Evolutionary conservation across 2,329 filamentous ascomycete species (phyloP).

Genomic region (Xylariaceae sp.): DNA sequence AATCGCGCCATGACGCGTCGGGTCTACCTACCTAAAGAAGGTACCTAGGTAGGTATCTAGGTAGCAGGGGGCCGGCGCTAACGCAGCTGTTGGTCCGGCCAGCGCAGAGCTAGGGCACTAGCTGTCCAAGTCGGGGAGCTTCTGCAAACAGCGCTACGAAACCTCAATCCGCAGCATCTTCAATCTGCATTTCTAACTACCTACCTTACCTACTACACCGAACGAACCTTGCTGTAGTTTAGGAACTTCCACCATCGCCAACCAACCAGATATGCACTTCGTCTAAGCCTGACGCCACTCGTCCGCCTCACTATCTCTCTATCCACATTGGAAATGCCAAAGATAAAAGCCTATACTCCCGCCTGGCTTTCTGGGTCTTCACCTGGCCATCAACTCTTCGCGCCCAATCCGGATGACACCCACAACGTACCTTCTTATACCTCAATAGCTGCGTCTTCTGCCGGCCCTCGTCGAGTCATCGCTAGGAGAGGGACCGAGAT

Average conservation of each 20-base stretch:
- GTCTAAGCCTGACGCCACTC: constrained; percentile 13
- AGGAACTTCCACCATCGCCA: constrained; percentile 8
- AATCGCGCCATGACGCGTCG: constrained; percentile 20
- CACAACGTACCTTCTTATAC: constrained; percentile 44
- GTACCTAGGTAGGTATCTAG: background rate
- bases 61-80: background rate
- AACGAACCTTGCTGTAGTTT: constrained; percentile 12
- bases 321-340: constrained; percentile 69
- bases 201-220: constrained; percentile 7
- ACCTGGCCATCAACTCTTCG: constrained; percentile 81
- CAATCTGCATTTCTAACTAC: too few species aligned
- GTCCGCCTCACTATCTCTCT: constrained; percentile 29
- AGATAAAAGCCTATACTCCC: constrained; percentile 84
- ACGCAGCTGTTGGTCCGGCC: background rate
- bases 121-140: background rate
- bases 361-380: constrained; percentile 83
- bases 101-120: too few species aligned
- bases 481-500: constrained; percentile 85
- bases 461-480: constrained; percentile 69
- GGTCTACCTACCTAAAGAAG: background rate
- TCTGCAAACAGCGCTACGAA: constrained; percentile 8
- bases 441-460: constrained; percentile 46
- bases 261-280: constrained; percentile 38
- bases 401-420: constrained; percentile 51
- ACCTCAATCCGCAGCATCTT: too few species aligned